Evolutionary conservation across 805 yeast genomes (phyloP), one percentile per base, ranked within the genome.

Genomic region (Starmerella davenportii): DNA sequence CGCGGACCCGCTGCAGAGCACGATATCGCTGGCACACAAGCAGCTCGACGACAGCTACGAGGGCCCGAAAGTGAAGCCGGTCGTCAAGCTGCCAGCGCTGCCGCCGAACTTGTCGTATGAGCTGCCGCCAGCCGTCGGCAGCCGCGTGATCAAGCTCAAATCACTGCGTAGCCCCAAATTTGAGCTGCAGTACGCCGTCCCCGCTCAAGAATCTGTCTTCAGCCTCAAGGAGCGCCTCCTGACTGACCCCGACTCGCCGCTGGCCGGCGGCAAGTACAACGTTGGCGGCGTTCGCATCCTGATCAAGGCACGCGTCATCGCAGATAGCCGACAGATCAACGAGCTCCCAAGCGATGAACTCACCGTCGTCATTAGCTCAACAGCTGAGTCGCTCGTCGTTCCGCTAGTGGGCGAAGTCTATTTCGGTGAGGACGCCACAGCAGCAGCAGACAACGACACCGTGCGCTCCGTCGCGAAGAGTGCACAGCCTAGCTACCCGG

Each of bases 141-240:
- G 16, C 21, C 35, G 40, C 17, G 41, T 28, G 13, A 57, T 68
- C 14, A 49, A 55, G 4, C 63, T 80, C 52, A 76, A 76, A 55
- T 76, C 85, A 23, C 68, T 81, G 39, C 72, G 74, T 49, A 70
- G 76, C 4, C 93, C 93, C 4, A 79, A 74, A 51, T 77, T 79
- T 55, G 54, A 59, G 29, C 45, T 60, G 14, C 46, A 52, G 14
- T 44, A 52, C 18, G 48, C 36, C 20, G 47, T 49, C 2, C 41
- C 49, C 11, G 36, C 38, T 7, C 34, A 42, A 8, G 53, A 51
- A 28, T 45, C 55, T 2, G 42, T 55, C 5, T 49, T 43, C 33
- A 43, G 51, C 9, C 34, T 56, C 31, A 56, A 56, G 40, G 59
- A 56, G 44, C 38, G 50, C 28, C 50, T 56, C 15, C 36, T 54